Evolutionary conservation across 192 early-diverging fungal genomes (phyloP).

Genomic region (Coemansia pectinata): DNA sequence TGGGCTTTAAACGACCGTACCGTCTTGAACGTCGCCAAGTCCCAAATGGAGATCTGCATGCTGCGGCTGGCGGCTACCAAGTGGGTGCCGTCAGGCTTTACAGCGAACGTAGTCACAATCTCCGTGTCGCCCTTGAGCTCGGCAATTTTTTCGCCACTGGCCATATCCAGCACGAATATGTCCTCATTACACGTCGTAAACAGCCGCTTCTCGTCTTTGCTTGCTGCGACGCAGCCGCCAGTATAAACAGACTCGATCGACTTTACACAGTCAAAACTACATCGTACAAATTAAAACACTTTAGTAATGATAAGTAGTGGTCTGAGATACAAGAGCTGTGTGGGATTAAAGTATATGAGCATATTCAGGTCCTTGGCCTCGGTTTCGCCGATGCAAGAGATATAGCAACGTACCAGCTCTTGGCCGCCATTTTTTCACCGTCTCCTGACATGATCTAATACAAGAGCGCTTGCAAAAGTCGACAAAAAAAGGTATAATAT

Average conservation of each 20-base stretch:
- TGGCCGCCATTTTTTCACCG: slow-evolving; percentile 21
- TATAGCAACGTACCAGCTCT: slow-evolving; percentile 44
- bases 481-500: no score
- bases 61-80: slow-evolving; percentile 82
- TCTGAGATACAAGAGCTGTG: neutral
- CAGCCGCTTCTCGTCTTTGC: slow-evolving; percentile 66
- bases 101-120: slow-evolving; percentile 82
- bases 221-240: slow-evolving; percentile 78
- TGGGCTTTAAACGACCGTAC: slow-evolving; percentile 66
- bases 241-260: slow-evolving; percentile 91
- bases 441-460: slow-evolving; percentile 23
- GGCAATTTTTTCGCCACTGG: slow-evolving; percentile 62
- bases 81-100: slow-evolving; percentile 74
- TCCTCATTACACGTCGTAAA: slow-evolving; percentile 83
- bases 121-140: slow-evolving; percentile 81
- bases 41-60: slow-evolving; percentile 77
- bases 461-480: neutral
- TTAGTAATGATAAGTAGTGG: neutral
- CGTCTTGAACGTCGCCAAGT: slow-evolving; percentile 72
- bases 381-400: neutral
- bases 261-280: slow-evolving; percentile 72
- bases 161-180: slow-evolving; percentile 73
- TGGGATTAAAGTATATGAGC: neutral
- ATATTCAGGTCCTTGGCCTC: neutral
- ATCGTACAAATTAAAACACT: neutral